Percentiles rank a stretch among this genome's conserved stretches.
Evolutionary conservation across 441 rosid species (phyloP).

Genomic region (Arabidopsis hybrid): DNA sequence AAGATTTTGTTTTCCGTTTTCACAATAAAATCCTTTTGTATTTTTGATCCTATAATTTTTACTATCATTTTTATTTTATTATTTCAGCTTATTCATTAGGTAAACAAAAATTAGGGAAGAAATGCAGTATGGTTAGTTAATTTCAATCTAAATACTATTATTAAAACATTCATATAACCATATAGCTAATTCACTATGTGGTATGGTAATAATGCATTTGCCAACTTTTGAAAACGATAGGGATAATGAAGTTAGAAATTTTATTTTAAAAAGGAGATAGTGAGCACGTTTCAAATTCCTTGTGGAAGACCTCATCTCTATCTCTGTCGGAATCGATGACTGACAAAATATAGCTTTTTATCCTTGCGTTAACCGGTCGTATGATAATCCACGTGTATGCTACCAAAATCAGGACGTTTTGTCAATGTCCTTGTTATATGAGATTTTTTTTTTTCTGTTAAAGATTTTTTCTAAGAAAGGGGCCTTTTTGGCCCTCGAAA

Average conservation of each 20-base stretch:
- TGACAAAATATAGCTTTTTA: constrained; percentile 36
- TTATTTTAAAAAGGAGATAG: not conserved
- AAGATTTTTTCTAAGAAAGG: not conserved
- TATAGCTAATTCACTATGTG: not conserved
- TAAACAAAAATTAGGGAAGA: not conserved
- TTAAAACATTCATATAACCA: not conserved
- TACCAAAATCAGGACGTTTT: constrained; percentile 21
- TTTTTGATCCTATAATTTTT: too few species aligned
- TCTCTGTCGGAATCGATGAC: constrained; percentile 32
- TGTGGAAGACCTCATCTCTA: constrained; percentile 22
- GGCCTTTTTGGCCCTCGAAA: constrained; percentile 22
- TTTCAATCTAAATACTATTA: not conserved
- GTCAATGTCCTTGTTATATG: not conserved
- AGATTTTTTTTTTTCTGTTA: not conserved
- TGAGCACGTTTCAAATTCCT: constrained; percentile 20
- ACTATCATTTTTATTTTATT: too few species aligned
- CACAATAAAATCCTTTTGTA: too few species aligned
- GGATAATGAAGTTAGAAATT: not conserved
- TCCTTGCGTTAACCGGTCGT: not conserved
- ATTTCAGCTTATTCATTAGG: too few species aligned
- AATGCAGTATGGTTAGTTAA: not conserved
- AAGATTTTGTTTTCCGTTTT: too few species aligned
- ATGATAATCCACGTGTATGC: constrained; percentile 24
- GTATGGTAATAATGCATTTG: not conserved
- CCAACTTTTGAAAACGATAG: constrained; percentile 2